A percentile compares a stretch with the other conserved stretches of the same genome.
phyloP scores from a whole-genome alignment of 2,329 filamentous ascomycete genomes.

The Exophiala xenobiotica region DNA sequence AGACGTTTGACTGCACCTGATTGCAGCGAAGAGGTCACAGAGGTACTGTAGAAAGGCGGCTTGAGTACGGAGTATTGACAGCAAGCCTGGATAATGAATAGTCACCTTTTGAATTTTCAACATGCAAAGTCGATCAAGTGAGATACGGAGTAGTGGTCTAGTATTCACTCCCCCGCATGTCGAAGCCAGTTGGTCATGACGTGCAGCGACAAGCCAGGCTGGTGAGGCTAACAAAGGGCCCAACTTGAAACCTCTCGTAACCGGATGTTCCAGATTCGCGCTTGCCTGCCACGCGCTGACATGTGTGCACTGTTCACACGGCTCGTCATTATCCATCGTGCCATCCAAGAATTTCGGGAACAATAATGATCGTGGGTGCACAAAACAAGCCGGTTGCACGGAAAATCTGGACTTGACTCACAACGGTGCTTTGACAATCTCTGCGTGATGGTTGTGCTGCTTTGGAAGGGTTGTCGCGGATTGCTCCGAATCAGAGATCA shows the following conservation, averaged over 20 bases:
- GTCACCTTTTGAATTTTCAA: too few species aligned
- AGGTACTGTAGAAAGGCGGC: too few species aligned
- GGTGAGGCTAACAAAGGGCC: slow-evolving; percentile 4
- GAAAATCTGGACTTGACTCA: slow-evolving; percentile 7
- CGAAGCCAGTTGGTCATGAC: slow-evolving; percentile 17
- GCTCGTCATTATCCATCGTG: neutral
- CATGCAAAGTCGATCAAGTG: neutral
- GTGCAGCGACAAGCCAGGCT: slow-evolving; percentile 17
- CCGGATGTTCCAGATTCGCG: slow-evolving; percentile 7
- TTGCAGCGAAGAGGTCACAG: neutral
- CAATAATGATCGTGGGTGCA: neutral
- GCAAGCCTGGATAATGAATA: too few species aligned
- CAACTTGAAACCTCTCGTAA: slow-evolving; percentile 15
- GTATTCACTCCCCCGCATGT: neutral
- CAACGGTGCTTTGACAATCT: slow-evolving; percentile 5
- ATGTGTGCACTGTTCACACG: slow-evolving; percentile 1
- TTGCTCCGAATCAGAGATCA: neutral
- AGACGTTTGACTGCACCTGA: neutral
- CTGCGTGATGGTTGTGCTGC: neutral
- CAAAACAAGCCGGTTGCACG: slow-evolving; percentile 4
- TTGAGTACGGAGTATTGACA: too few species aligned
- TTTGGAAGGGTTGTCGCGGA: neutral
- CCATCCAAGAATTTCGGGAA: neutral
- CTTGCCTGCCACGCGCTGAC: slow-evolving; percentile 24
- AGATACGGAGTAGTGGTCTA: neutral